Conservation (phyloP, 1,284 basidiomycete genomes). For the Tremellales sp. region DNA sequence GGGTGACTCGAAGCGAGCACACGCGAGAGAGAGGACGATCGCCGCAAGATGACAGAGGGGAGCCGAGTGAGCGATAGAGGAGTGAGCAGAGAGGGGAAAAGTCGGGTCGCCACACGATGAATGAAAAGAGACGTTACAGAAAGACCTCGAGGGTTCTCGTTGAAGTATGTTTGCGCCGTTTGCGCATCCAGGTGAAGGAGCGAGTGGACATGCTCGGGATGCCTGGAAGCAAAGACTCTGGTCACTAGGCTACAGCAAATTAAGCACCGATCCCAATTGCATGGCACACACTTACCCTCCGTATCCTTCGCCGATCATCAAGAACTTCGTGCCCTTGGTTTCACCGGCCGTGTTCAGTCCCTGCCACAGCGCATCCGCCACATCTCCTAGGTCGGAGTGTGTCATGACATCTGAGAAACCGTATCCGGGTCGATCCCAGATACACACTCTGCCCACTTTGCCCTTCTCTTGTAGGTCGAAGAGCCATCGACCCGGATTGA, state of each 20-base stretch:
- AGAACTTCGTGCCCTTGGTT: slow-evolving; percentile 15
- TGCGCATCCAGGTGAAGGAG: slow-evolving; percentile 43
- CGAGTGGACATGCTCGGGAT: slow-evolving; percentile 31
- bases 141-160: slow-evolving; percentile 26
- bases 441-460: slow-evolving; percentile 37
- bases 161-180: slow-evolving; percentile 41
- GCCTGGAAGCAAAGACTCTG: slow-evolving; percentile 36
- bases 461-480: slow-evolving; percentile 35
- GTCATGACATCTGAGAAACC: slow-evolving; percentile 37
- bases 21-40: slow-evolving; percentile 32
- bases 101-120: slow-evolving; percentile 30
- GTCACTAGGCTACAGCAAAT: slow-evolving; percentile 27
- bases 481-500: slow-evolving; percentile 40
- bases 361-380: slow-evolving; percentile 34
- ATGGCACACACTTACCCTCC: slow-evolving; percentile 31
- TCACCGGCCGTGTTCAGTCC: slow-evolving; percentile 26
- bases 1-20: slow-evolving; percentile 36
- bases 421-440: slow-evolving; percentile 46
- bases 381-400: slow-evolving; percentile 33
- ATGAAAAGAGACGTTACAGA: slow-evolving; percentile 20
- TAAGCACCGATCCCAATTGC: background rate
- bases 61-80: slow-evolving; percentile 33
- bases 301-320: slow-evolving; percentile 42
- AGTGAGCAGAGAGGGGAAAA: slow-evolving; percentile 32
- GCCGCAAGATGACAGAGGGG: slow-evolving; percentile 33